Conservation (phyloP, 441 rosid genomes). For the Pelargonium citronellum region DNA sequence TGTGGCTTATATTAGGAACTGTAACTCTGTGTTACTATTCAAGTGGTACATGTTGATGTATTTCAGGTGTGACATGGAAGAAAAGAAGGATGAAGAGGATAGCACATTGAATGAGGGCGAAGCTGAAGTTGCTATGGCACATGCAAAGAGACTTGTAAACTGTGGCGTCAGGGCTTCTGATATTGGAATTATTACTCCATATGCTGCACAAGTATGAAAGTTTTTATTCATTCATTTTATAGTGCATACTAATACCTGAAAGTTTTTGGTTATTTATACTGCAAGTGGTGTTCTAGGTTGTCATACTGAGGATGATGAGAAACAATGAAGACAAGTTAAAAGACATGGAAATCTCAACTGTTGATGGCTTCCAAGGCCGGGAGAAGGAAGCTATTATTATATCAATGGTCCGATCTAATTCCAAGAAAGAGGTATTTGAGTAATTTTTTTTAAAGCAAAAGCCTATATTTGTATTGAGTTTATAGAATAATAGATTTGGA, state of each 20-base stretch:
- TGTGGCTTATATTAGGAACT: not conserved
- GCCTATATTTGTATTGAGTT: constrained; percentile 6
- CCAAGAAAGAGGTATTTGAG: constrained; percentile 65
- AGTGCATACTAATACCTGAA: constrained; percentile 9
- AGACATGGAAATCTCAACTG: constrained; percentile 82
- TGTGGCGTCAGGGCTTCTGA: constrained; percentile 75
- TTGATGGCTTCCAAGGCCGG: constrained; percentile 96
- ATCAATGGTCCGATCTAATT: constrained; percentile 87
- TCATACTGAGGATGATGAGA: constrained; percentile 60
- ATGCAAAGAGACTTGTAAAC: constrained; percentile 71
- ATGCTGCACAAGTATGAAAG: constrained; percentile 76
- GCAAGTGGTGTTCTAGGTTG: constrained; percentile 43
- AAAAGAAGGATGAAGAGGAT: constrained; percentile 97
- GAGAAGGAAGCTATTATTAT: constrained; percentile 91
- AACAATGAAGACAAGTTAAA: constrained; percentile 67
- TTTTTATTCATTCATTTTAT: not conserved
- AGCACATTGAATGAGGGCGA: constrained; percentile 94
- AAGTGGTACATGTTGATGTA: constrained; percentile 18
- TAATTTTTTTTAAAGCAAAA: not conserved
- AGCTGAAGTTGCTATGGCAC: constrained; percentile 88
- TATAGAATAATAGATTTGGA: not conserved
- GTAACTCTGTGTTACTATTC: not conserved
- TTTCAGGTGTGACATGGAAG: constrained; percentile 92
- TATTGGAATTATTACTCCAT: constrained; percentile 88
- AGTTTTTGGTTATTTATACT: constrained; percentile 15